Percentiles rank a stretch among this genome's conserved stretches.
Conservation (phyloP, 2,329 filamentous ascomycete genomes). For the Rhynchosporium secalis region DNA sequence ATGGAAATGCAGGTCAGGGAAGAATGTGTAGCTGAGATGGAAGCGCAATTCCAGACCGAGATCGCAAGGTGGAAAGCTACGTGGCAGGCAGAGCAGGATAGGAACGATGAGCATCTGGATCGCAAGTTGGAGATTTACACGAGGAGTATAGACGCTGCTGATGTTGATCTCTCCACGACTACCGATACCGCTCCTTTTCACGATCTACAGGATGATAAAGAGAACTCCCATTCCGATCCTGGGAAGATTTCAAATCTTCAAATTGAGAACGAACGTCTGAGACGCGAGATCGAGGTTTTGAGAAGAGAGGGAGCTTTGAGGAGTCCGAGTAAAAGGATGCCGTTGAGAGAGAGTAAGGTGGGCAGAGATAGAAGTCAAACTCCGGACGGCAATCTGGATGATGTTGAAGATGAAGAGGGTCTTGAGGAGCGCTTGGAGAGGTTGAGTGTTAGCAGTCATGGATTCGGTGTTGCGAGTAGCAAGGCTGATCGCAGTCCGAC, state of each 20-base stretch:
- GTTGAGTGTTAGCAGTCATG: constrained; percentile 17
- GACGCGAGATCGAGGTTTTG: constrained; percentile 62
- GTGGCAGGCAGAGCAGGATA: constrained; percentile 76
- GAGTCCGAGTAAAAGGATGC: constrained; percentile 42
- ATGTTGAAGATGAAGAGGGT: background rate
- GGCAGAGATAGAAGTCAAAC: constrained; percentile 1
- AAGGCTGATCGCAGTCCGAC: constrained; percentile 24
- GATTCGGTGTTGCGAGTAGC: background rate
- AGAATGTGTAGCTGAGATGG: constrained; percentile 86
- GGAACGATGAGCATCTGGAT: constrained; percentile 82
- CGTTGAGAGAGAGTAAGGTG: constrained; percentile 20
- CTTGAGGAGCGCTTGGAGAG: constrained; percentile 21
- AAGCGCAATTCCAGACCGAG: constrained; percentile 72
- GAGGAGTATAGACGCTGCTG: constrained; percentile 46
- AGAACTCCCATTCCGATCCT: constrained; percentile 51
- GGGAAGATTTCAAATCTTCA: constrained; percentile 56
- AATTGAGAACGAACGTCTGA: constrained; percentile 69
- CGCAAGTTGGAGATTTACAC: constrained; percentile 78
- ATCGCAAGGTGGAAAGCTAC: constrained; percentile 78
- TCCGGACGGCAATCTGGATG: background rate
- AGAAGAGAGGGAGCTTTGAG: constrained; percentile 62
- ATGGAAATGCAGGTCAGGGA: constrained; percentile 85
- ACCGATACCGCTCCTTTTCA: background rate
- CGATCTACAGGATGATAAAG: constrained; percentile 52
- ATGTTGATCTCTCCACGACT: constrained; percentile 26